Conservation (phyloP, 371 early-diverging fungal species). For the Mucor plumbeus region DNA sequence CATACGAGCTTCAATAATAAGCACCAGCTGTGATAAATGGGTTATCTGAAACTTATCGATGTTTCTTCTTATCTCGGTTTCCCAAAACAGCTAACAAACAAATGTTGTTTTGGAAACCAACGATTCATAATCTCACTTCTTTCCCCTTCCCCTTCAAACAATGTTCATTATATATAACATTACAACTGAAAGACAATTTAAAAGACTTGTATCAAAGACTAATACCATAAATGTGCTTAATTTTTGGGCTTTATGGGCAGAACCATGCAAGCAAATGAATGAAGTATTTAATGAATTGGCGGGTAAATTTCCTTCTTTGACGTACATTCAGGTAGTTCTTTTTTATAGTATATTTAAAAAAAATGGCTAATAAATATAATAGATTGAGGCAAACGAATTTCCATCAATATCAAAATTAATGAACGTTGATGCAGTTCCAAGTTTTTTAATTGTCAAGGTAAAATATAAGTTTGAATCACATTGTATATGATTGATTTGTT, state of each 20-base stretch:
- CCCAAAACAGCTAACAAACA: slow-evolving; percentile 11
- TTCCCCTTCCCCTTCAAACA: neutral
- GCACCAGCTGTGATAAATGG: neutral
- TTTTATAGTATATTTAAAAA: neutral
- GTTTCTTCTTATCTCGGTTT: neutral
- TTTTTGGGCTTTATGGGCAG: slow-evolving; percentile 91
- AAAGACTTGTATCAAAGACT: slow-evolving; percentile 20
- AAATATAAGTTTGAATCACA: neutral
- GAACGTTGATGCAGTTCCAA: neutral
- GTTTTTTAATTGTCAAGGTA: slow-evolving; percentile 3
- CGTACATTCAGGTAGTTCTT: neutral
- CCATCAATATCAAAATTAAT: slow-evolving; percentile 57
- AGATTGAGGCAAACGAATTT: slow-evolving; percentile 8
- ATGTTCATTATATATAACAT: slow-evolving; percentile 38
- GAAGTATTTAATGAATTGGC: slow-evolving; percentile 83
- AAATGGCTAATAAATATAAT: neutral
- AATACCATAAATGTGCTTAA: slow-evolving; percentile 59
- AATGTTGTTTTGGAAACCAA: neutral
- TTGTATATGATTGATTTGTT: neutral
- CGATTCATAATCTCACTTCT: neutral
- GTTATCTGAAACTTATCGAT: neutral
- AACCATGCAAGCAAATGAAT: slow-evolving; percentile 87
- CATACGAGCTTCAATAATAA: neutral
- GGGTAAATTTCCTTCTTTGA: slow-evolving; percentile 27
- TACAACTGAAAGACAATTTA: slow-evolving; percentile 36